Evolutionary conservation across 192 early-diverging fungal genomes (phyloP).

Genomic region (Mortierella antarctica): DNA sequence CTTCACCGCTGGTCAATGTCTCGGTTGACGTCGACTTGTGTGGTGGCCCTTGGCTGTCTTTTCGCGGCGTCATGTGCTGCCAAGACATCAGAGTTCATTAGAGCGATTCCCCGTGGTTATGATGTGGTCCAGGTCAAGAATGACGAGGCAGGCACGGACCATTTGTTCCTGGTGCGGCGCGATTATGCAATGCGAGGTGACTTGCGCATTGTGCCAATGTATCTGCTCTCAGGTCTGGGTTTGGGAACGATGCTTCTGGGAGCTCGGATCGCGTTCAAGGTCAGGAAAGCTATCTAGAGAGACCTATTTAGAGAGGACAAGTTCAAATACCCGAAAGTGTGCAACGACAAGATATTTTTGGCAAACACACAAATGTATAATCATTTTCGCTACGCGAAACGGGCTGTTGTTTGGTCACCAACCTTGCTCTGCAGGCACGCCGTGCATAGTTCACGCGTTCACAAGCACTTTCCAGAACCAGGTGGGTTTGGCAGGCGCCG

Average conservation of each 20-base stretch:
- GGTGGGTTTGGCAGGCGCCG: too few species aligned
- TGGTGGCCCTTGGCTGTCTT: constrained; percentile 9
- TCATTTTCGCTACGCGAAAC: too few species aligned
- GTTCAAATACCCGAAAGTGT: not conserved
- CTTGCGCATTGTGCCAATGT: constrained; percentile 32
- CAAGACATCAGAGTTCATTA: constrained; percentile 32
- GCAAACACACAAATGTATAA: too few species aligned
- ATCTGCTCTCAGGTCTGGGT: constrained; percentile 41
- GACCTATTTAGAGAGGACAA: not conserved
- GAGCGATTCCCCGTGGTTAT: constrained; percentile 37
- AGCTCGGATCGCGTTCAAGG: constrained; percentile 41
- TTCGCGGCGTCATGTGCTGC: constrained; percentile 17
- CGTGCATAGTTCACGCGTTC: too few species aligned
- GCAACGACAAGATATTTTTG: too few species aligned
- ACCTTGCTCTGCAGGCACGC: too few species aligned
- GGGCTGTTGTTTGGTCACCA: too few species aligned
- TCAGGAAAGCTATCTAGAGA: constrained; percentile 3
- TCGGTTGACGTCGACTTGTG: constrained; percentile 11
- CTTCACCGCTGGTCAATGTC: constrained; percentile 27
- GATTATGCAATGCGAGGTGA: constrained; percentile 22
- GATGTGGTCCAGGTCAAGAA: constrained; percentile 31
- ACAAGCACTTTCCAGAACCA: too few species aligned
- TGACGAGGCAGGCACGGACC: constrained; percentile 9
- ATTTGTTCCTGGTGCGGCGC: constrained; percentile 38
- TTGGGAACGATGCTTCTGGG: constrained; percentile 41